Percentiles rank a stretch among this genome's conserved stretches.
These are phyloP conservation scores for Phytopythium aichiense DNA, from an alignment of 352 stramenopile species.

Conservation along the genomic window DNA sequence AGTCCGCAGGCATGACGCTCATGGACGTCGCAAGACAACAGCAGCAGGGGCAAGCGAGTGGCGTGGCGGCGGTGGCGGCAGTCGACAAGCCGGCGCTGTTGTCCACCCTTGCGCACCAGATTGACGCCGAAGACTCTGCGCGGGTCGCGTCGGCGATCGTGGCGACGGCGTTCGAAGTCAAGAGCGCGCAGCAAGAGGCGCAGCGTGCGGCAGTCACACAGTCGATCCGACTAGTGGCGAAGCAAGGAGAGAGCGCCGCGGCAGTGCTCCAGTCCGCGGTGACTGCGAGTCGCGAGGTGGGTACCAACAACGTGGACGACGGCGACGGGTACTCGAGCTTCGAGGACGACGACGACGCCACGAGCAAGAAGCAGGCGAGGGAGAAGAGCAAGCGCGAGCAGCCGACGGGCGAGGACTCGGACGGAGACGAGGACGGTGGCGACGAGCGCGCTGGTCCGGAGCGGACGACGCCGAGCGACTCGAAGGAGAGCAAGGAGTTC, in stretches of 20 bases:
- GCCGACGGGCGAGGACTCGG: conserved; percentile 4
- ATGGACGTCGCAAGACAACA: conserved; percentile 43
- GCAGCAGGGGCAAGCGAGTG: conserved; percentile 7
- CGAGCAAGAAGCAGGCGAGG: conserved; percentile 13
- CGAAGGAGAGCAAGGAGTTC: conserved; percentile 51
- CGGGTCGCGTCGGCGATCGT: conserved; percentile 29
- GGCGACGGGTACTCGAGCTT: conserved; percentile 64
- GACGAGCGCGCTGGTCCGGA: conserved; percentile 15
- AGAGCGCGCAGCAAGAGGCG: conserved; percentile 22
- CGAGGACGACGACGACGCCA: conserved; percentile 25
- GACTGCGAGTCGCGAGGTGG: conserved; percentile 1
- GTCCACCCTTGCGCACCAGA: conserved; percentile 37
- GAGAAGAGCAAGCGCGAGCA: neutral
- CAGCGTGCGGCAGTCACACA: conserved; percentile 18
- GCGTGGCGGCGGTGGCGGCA: neutral
- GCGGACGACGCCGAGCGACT: conserved; percentile 47
- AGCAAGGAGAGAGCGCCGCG: conserved; percentile 26
- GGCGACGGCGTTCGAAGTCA: conserved; percentile 34
- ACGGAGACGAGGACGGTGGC: conserved; percentile 11
- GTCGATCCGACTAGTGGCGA: conserved; percentile 18
- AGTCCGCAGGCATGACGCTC: conserved; percentile 16
- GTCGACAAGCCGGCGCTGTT: conserved; percentile 18
- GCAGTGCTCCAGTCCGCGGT: conserved; percentile 8
- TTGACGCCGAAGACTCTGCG: conserved; percentile 37
- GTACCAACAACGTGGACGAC: conserved; percentile 13